These are phyloP conservation scores for Plenodomus lindquistii DNA, from an alignment of 2,329 filamentous ascomycete genomes.

Conservation along the genomic window DNA sequence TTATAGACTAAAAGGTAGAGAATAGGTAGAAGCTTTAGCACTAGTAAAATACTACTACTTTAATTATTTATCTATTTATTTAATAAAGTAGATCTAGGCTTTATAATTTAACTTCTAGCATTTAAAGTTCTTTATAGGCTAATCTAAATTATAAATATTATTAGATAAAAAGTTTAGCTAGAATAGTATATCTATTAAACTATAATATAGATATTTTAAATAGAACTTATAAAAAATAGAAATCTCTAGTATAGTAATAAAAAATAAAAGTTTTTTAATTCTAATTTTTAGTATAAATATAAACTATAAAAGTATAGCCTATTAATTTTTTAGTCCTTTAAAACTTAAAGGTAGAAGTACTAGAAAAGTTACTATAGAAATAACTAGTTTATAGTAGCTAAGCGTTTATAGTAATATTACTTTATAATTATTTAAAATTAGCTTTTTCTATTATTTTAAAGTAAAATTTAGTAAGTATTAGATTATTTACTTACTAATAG, in stretches of 20 bases:
- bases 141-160: conserved; percentile 47
- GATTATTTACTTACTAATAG: too few species aligned
- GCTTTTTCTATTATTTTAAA: too few species aligned
- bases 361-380: conserved; percentile 46
- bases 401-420: conserved; percentile 37
- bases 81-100: conserved; percentile 45
- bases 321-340: conserved; percentile 49
- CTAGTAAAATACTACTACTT: conserved; percentile 48
- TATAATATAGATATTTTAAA: conserved; percentile 40
- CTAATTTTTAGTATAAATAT: conserved; percentile 53
- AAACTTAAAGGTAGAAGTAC: conserved; percentile 51
- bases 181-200: conserved; percentile 48
- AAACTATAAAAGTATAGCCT: conserved; percentile 51
- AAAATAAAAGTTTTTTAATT: conserved; percentile 49
- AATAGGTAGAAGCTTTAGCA: conserved; percentile 48
- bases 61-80: conserved; percentile 37
- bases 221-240: conserved; percentile 46
- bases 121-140: conserved; percentile 43
- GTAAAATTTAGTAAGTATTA: too few species aligned
- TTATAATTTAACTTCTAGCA: conserved; percentile 46
- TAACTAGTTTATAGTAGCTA: conserved; percentile 37
- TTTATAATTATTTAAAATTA: conserved; percentile 40
- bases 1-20: too few species aligned
- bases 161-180: conserved; percentile 48
- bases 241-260: conserved; percentile 47